Percentiles rank a stretch among this genome's conserved stretches.
Evolutionary conservation across 75 land plant species (phyloP).

Genomic region (Chamaecyparis obtusa): DNA sequence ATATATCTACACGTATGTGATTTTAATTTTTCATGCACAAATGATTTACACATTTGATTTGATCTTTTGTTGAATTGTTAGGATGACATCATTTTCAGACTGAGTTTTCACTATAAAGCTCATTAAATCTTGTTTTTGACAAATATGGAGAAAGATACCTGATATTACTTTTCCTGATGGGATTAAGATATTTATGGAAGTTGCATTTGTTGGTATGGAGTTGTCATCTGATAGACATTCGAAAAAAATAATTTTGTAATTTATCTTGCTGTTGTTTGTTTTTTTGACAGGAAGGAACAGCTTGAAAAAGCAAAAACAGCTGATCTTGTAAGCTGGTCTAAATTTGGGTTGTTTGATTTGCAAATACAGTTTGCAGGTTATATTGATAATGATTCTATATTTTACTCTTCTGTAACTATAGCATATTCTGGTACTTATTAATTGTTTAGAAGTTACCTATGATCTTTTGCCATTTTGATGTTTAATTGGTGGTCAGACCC

Average conservation of each 20-base stretch:
- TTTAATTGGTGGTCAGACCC: background rate
- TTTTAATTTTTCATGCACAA: background rate
- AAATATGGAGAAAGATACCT: background rate
- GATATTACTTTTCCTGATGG: background rate
- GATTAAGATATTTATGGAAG: background rate
- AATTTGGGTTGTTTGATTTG: background rate
- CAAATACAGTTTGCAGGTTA: background rate
- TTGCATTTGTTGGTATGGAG: background rate
- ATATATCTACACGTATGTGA: slow-evolving; percentile 67
- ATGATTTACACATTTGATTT: background rate
- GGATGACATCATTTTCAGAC: background rate
- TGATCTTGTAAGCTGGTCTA: slow-evolving; percentile 61
- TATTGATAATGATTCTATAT: background rate
- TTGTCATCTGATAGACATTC: background rate
- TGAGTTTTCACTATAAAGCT: background rate
- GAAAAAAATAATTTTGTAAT: background rate
- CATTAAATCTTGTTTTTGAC: background rate
- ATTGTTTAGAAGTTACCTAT: background rate
- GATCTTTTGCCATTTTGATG: background rate
- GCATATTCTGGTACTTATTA: background rate
- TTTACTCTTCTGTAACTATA: background rate
- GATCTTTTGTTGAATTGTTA: background rate
- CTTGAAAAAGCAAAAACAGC: slow-evolving; percentile 88
- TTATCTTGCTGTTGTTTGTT: background rate
- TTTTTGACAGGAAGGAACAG: slow-evolving; percentile 67